A percentile compares a stretch with the other conserved stretches of the same genome.
Conservation (phyloP, 1,284 basidiomycete species). For the Thecaphora thlaspeos region DNA sequence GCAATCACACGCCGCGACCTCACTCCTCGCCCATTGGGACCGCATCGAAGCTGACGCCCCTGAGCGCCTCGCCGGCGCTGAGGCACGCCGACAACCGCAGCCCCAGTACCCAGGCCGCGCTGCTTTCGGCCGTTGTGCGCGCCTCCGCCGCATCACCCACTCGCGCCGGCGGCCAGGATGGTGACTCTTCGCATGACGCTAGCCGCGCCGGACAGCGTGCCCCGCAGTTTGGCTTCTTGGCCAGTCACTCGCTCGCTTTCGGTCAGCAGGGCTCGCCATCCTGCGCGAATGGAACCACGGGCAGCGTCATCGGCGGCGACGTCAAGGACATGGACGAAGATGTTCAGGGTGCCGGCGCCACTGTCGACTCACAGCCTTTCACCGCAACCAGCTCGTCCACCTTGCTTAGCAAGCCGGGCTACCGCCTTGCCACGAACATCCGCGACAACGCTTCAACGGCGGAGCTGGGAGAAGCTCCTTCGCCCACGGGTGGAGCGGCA, state of each 20-base stretch:
- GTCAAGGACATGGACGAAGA: slow-evolving; percentile 22
- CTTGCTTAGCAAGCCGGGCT: neutral
- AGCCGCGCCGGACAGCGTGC: too few relatives aligned
- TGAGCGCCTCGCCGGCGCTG: slow-evolving; percentile 30
- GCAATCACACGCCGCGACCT: too few relatives aligned
- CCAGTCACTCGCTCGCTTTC: slow-evolving; percentile 20
- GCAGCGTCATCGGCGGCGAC: too few relatives aligned
- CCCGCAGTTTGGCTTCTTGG: slow-evolving; percentile 32
- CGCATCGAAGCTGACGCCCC: slow-evolving; percentile 7
- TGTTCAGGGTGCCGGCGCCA: neutral
- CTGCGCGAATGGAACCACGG: too few relatives aligned
- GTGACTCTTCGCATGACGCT: too few relatives aligned
- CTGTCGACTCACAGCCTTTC: slow-evolving; percentile 1
- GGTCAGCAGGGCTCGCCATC: too few relatives aligned
- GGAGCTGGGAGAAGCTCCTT: neutral
- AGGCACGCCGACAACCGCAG: slow-evolving; percentile 12
- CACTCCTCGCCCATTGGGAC: neutral
- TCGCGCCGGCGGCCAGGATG: too few relatives aligned
- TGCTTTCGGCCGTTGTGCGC: slow-evolving; percentile 32
- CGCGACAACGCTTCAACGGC: neutral
- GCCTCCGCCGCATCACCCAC: too few relatives aligned
- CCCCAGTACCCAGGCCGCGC: slow-evolving; percentile 25
- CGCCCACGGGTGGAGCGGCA: slow-evolving; percentile 1
- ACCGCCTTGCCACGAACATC: neutral
- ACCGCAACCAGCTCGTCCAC: slow-evolving; percentile 1